Conservation (phyloP, 306 rosid species). For the barrel medic (Medicago truncatula) region DNA sequence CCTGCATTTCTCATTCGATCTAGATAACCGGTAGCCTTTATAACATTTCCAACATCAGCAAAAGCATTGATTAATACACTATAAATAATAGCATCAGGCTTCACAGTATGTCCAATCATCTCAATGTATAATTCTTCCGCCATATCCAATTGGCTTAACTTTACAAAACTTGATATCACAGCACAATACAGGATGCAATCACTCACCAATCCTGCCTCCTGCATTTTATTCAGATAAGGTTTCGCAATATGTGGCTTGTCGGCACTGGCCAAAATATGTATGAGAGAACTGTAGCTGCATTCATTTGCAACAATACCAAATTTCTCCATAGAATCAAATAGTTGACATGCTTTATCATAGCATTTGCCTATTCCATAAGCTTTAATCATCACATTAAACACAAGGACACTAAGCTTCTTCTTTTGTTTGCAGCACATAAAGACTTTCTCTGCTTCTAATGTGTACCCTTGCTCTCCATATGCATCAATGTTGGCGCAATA, state of each 20-base stretch:
- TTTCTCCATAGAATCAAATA: conserved; percentile 69
- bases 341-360: conserved; percentile 58
- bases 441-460: conserved; percentile 76
- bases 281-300: conserved; percentile 72
- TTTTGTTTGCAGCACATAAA: conserved; percentile 68
- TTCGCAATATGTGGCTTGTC: conserved; percentile 69
- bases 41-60: conserved; percentile 73
- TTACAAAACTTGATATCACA: conserved; percentile 73
- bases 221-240: conserved; percentile 71
- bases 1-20: conserved; percentile 69
- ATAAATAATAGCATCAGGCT: conserved; percentile 71
- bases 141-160: conserved; percentile 66
- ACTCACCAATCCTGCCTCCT: conserved; percentile 66
- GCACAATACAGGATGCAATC: conserved; percentile 73
- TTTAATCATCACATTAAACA: conserved; percentile 60
- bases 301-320: conserved; percentile 63
- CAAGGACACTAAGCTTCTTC: conserved; percentile 62
- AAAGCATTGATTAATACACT: conserved; percentile 78
- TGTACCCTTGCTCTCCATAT: conserved; percentile 69
- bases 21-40: conserved; percentile 59
- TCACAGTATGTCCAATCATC: conserved; percentile 65
- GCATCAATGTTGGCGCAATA: conserved; percentile 84
- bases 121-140: conserved; percentile 63
- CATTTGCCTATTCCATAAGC: conserved; percentile 77
- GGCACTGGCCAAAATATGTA: conserved; percentile 72